Evolutionary conservation across 768 basidiomycete genomes (phyloP), one percentile per base, ranked within the genome.

Genomic region (Collybia nuda): DNA sequence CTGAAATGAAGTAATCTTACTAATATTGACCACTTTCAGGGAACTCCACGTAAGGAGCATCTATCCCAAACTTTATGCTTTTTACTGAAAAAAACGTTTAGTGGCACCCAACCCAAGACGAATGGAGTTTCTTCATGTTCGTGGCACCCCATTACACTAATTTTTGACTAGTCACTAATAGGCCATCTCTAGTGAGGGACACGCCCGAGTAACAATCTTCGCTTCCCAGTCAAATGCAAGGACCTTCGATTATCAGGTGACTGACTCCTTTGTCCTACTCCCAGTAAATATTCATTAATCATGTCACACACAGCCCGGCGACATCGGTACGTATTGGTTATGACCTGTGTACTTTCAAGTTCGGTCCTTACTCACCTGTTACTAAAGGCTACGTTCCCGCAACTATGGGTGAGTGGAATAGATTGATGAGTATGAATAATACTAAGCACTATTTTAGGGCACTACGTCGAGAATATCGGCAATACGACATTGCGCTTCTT

Each of bases 81-180:
- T 54, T 9, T 28, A 53, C 29, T 48, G 5, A n/a, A 2, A 24
- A 47, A 14, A 36, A 1, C 19, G 18, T 53, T 12, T 50, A 85
- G 84, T 87, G 86, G 86, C 86, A 87, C 55, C 85, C 86, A 6
- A 81, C 79, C 9, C 71, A 82, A 57, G 81, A 84, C 51, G 84
- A 85, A 65, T 86, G 84, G 84, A 73, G 67, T 43, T 81, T 74
- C 62, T 81, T 75, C 75, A 48, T 84, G 82, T 81, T 60, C 48
- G 71, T 67, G 40, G 44, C 24, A n/a, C n/a, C n/a, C n/a, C 17
- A 24, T 36, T 43, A 45, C 43, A 29, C 26, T 26, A 36, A 4
- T 36, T 19, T 7, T 11, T 12, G 35, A 3, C 42, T 38, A 21
- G 55, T 40, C 47, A 23, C 51, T 42, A 38, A 42, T 52, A 47